Conservation (phyloP, 179 eudicot species). For the Carnegiea gigantea region DNA sequence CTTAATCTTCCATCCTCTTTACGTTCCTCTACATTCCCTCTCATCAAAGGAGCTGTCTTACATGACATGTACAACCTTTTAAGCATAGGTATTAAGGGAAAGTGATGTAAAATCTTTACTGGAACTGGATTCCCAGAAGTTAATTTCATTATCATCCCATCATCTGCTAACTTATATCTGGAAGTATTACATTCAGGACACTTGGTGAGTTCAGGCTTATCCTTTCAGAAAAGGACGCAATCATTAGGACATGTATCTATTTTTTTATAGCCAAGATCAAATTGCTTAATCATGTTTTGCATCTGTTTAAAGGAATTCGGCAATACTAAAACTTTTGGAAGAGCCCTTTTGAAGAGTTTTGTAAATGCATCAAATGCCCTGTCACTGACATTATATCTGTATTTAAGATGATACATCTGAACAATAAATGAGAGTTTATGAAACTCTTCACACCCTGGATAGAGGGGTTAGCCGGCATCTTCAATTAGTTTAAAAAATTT, state of each 20-base stretch:
- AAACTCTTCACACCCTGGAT: background rate
- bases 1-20: background rate
- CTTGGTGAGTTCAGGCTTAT: background rate
- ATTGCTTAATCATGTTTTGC: background rate
- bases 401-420: background rate
- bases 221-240: background rate
- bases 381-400: background rate
- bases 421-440: background rate
- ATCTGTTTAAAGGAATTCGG: background rate
- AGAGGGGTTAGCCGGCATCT: background rate
- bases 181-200: background rate
- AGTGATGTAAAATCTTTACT: background rate
- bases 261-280: no score
- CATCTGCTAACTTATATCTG: background rate
- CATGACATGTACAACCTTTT: background rate
- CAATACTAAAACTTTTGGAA: background rate
- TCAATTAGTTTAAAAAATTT: no score
- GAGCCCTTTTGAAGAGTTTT: background rate
- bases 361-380: background rate
- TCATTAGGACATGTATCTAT: background rate
- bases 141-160: background rate
- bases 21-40: background rate
- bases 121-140: background rate
- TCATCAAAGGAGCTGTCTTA: background rate
- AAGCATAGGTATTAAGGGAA: background rate